Evolutionary conservation across 495 filamentous ascomycete species (phyloP).

Genomic region (Aspergillus carlsbadensis): DNA sequence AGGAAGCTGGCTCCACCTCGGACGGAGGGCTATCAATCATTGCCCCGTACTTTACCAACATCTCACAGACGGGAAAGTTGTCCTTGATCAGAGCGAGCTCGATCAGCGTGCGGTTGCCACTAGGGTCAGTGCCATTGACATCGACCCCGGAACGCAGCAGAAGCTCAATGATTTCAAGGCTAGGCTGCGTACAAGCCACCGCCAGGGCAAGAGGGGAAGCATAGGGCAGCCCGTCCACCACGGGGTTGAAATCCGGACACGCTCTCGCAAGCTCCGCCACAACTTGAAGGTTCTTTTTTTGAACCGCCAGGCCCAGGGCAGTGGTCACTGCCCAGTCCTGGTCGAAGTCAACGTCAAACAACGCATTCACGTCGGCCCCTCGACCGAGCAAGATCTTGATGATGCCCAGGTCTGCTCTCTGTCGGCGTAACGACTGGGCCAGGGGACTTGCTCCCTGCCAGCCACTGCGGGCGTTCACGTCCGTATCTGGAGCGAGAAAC

Average conservation of each 20-base stretch:
- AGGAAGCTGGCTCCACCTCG: not conserved
- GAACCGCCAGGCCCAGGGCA: not conserved
- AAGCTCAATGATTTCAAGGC: not conserved
- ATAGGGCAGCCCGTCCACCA: not conserved
- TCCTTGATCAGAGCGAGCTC: no score
- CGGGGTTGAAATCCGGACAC: not conserved
- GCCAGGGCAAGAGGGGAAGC: no score
- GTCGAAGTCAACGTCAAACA: not conserved
- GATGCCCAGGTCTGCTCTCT: conserved; percentile 19
- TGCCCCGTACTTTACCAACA: no score
- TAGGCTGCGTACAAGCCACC: no score
- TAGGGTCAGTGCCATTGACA: not conserved
- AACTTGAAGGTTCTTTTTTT: no score
- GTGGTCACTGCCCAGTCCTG: not conserved
- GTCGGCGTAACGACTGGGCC: not conserved
- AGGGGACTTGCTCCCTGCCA: not conserved
- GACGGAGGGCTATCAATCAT: not conserved
- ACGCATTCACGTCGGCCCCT: conserved; percentile 15
- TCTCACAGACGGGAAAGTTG: no score
- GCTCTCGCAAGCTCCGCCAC: no score
- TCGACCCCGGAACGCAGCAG: not conserved
- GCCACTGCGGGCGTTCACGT: not conserved
- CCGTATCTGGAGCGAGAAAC: not conserved
- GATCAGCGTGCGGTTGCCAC: not conserved
- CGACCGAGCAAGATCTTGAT: conserved; percentile 10